These are phyloP conservation scores for Penicillium malachiteum DNA, from an alignment of 495 filamentous ascomycete genomes.

Conservation along the genomic window DNA sequence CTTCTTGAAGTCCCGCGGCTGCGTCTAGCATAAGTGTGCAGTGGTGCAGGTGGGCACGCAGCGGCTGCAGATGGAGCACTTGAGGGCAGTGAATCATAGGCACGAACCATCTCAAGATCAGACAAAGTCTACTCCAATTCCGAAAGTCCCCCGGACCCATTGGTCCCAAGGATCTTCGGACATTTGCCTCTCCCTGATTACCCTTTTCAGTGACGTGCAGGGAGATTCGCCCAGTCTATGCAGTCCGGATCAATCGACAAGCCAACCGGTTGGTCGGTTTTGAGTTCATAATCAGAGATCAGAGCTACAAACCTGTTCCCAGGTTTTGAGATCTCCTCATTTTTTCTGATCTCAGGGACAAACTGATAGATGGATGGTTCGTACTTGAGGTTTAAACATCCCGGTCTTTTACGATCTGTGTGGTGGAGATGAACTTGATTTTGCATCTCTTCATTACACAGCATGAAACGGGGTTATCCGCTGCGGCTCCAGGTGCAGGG, in stretches of 20 bases:
- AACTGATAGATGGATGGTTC: not conserved
- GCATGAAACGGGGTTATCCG: constrained; percentile 7
- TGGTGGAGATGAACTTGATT: not conserved
- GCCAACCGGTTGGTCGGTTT: constrained; percentile 2
- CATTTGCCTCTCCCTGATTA: constrained; percentile 12
- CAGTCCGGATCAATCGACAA: constrained; percentile 15
- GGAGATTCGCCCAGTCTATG: not conserved
- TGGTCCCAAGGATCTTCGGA: constrained; percentile 9
- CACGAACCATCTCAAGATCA: constrained; percentile 26
- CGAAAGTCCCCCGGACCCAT: constrained; percentile 23
- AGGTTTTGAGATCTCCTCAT: constrained; percentile 1
- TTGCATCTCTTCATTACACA: constrained; percentile 2
- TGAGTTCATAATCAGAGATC: constrained; percentile 13
- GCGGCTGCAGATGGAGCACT: constrained; percentile 17
- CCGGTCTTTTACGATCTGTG: not conserved
- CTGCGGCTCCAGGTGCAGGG: constrained; percentile 21
- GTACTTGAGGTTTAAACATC: not conserved
- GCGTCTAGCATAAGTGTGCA: constrained; percentile 23
- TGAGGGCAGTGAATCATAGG: constrained; percentile 11
- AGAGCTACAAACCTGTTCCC: constrained; percentile 13
- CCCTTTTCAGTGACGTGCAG: constrained; percentile 27
- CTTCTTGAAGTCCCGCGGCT: constrained; percentile 10
- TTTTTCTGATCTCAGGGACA: constrained; percentile 4
- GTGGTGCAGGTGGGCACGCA: constrained; percentile 19
- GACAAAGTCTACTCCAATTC: constrained; percentile 13